Percentiles rank a stretch among this genome's conserved stretches.
Conservation (phyloP, 192 early-diverging fungal species). For the Chytriomyces sp. region DNA sequence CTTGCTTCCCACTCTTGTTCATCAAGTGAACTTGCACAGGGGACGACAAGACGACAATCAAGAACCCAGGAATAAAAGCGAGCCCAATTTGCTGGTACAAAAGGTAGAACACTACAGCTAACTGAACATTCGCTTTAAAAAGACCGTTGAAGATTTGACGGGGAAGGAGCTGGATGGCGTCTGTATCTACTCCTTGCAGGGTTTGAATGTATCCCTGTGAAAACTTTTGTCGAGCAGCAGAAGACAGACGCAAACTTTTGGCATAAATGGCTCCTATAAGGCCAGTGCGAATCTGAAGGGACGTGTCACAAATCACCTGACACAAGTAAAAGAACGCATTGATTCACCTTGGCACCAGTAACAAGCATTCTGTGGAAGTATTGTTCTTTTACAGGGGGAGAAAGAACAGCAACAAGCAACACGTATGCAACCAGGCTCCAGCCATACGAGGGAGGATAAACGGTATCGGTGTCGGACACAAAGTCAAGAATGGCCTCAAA, state of each 20-base stretch:
- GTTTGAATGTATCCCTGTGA: constrained; percentile 31
- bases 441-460: not conserved
- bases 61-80: constrained; percentile 29
- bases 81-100: constrained; percentile 22
- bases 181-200: constrained; percentile 19
- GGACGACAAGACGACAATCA: constrained; percentile 9
- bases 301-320: not conserved
- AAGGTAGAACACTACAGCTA: constrained; percentile 10
- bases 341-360: not conserved
- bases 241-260: constrained; percentile 35
- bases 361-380: constrained; percentile 25
- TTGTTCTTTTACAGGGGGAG: constrained; percentile 26
- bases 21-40: constrained; percentile 15
- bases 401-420: constrained; percentile 23
- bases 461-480: not conserved
- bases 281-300: constrained; percentile 7
- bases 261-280: constrained; percentile 38
- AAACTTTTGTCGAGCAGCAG: constrained; percentile 25
- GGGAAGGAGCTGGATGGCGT: not conserved
- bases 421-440: not conserved
- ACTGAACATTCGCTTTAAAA: not conserved
- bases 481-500: constrained; percentile 14
- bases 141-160: constrained; percentile 23
- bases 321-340: not conserved
- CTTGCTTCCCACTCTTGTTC: constrained; percentile 9